Base-by-base conservation (phyloP, 2,329 filamentous ascomycete species). In the Aspergillus piperis region DNA sequence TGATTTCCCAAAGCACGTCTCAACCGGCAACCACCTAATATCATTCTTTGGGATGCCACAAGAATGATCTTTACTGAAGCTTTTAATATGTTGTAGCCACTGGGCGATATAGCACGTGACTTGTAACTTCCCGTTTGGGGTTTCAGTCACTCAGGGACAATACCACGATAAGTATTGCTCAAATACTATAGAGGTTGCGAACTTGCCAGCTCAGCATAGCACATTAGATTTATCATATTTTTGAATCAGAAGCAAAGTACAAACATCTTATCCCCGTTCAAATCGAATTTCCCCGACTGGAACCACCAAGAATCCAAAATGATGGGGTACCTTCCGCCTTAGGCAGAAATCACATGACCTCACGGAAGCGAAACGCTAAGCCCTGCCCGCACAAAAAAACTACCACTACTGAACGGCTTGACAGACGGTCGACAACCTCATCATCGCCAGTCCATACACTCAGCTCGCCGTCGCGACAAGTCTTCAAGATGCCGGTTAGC, bases 401-500 rank as follows among this genome's bases (percentile, higher is more conserved):
- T 69, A 70, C 68, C 66, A 71, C 65, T 63, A 62, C 59, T 27
- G 52, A 65, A 64, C 61, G 59, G 58, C 61, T 66, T 64, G 60
- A 63, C 47, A 68, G 70, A 70, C 68, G 68, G 68, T 72, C 69
- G 69, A 73, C 70, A 72, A 71, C 69, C 71, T 72, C 70, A 72
- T 66, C 66, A 64, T 64, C 63, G 64, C 64, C 68, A 63, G 65
- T 71, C 72, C 71, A 74, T 71, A 68, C 66, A 69, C 68, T 59
- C 68, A 74, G 71, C 74, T 77, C 74, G 73, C 70, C 71, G 71
- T 72, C 71, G 72, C 73, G 73, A 74, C 70, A 75, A 78, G 70
- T 71, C 70, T 75, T 81, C 81, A 84, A 81, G 78, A 84, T 84
- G 82, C 82, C 82, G 81, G 82, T 84, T 78, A 72, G 76, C 72